Evolutionary conservation across 345 rosid genomes (phyloP).

Genomic region (Anacardium occidentale): DNA sequence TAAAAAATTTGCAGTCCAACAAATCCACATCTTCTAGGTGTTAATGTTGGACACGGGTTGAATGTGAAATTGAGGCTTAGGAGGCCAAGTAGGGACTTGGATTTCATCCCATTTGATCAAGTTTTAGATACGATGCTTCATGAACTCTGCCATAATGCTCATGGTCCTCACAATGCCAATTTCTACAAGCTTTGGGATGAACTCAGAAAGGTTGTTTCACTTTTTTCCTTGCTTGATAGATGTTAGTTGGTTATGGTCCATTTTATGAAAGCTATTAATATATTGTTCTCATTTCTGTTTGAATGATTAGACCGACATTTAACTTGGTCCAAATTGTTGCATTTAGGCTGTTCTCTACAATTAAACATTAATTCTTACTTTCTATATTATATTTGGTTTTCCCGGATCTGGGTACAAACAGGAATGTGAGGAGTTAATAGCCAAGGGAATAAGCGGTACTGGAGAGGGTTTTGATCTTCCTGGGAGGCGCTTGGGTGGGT

Average conservation of each 20-base stretch:
- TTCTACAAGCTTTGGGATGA: slow-evolving; percentile 97
- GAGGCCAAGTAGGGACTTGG: slow-evolving; percentile 57
- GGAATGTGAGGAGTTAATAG: slow-evolving; percentile 88
- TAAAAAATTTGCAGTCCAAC: slow-evolving; percentile 49
- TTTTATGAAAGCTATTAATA: not conserved
- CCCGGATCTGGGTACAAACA: slow-evolving; percentile 14
- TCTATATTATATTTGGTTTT: slow-evolving; percentile 13
- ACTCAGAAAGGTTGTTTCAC: slow-evolving; percentile 55
- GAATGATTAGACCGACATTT: not conserved
- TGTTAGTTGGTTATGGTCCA: not conserved
- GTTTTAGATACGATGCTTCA: slow-evolving; percentile 95
- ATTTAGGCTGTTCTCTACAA: not conserved
- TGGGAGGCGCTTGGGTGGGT: slow-evolving; percentile 78
- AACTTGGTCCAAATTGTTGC: not conserved
- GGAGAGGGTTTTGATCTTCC: slow-evolving; percentile 79
- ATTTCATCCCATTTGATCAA: slow-evolving; percentile 63
- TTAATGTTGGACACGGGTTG: slow-evolving; percentile 70
- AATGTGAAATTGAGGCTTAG: slow-evolving; percentile 81
- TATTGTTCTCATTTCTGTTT: not conserved
- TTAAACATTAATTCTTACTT: not conserved
- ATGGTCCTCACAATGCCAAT: slow-evolving; percentile 78
- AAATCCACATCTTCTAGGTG: slow-evolving; percentile 65
- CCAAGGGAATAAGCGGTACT: slow-evolving; percentile 66
- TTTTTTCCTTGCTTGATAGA: not conserved
- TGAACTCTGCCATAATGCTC: slow-evolving; percentile 85